Evolutionary conservation across 1,284 basidiomycete species (phyloP).

Genomic region (Hymenochaete sp.): DNA sequence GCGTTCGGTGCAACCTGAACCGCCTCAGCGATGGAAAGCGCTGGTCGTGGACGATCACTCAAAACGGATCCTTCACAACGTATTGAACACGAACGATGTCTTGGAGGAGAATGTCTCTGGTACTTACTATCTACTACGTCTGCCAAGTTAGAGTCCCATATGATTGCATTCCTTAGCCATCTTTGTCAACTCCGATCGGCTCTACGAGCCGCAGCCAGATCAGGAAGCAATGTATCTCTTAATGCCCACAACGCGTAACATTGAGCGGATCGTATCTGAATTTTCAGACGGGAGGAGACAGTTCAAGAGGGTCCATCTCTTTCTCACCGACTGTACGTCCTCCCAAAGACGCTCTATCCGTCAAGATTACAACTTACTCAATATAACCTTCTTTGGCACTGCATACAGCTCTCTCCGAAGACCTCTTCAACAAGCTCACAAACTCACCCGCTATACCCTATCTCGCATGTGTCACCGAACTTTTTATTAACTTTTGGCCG

Average conservation of each 20-base stretch:
- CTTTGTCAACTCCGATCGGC: slow-evolving; percentile 63
- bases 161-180: slow-evolving; percentile 48
- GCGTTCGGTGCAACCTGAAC: slow-evolving; percentile 58
- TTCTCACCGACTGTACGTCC: slow-evolving; percentile 85
- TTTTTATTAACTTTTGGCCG: slow-evolving; percentile 87
- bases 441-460: slow-evolving; percentile 62
- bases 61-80: slow-evolving; percentile 75
- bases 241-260: slow-evolving; percentile 91
- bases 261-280: slow-evolving; percentile 85
- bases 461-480: slow-evolving; percentile 68
- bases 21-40: slow-evolving; percentile 87
- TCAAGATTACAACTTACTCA: background rate
- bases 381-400: background rate
- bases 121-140: no score
- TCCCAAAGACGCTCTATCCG: slow-evolving; percentile 6
- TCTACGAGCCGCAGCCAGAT: slow-evolving; percentile 65
- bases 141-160: no score
- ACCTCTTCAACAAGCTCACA: slow-evolving; percentile 65
- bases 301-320: slow-evolving; percentile 86
- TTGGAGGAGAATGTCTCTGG: slow-evolving; percentile 90
- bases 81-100: slow-evolving; percentile 90
- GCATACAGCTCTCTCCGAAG: slow-evolving; percentile 60
- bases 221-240: slow-evolving; percentile 91
- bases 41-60: slow-evolving; percentile 93
- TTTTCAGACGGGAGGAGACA: slow-evolving; percentile 61